Evolutionary conservation across 2,329 filamentous ascomycete genomes (phyloP), one percentile per base, ranked within the genome.

Genomic region (Aureobasidium sp.): DNA sequence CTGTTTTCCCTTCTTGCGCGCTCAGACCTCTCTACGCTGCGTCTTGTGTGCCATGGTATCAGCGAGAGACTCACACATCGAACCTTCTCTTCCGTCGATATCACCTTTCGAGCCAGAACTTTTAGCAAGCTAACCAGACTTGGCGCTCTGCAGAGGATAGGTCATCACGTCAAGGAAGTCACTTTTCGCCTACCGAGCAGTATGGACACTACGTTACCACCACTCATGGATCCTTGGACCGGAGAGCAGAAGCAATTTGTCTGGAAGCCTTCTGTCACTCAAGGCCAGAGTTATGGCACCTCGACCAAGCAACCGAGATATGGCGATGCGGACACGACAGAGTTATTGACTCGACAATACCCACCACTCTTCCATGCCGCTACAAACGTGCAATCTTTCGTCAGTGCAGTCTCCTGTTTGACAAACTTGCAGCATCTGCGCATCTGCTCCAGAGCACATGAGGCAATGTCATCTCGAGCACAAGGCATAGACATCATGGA

Each of bases 281-380:
- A 85, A 44, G 82, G 84, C 71, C 81, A 81, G 33, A 65, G 68
- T 29, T 66, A 84, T 11, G 45, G 8, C 80, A 60, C 83, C 49
- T 76, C 85, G 67, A 80, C 82, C 65, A 79, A 75, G 68, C 70
- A 85, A 60, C 88, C 88, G 57, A 93, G 90, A 75, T 95, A 95
- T 72, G 89, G 88, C 67, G 89, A 86, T 72, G 81, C 83, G 68
- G 88, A 90, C 69, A 84, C 94, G 69, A 91, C 87, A 64, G 88
- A 93, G 70, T 82, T 95, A 63, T 80, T 96, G 64, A 89, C 90
- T 15, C 85, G 90, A 71, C 91, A 96, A 75, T 96, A 95, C 70
- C 90, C 90, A 58, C 90, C 91, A 6, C 77, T 96, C 2, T 96
- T 96, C 76, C 91, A 96, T 70, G 89, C 91, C 7, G 89, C 91